Evolutionary conservation across 2,329 filamentous ascomycete genomes (phyloP).

Genomic region (Claviceps humidiphila): DNA sequence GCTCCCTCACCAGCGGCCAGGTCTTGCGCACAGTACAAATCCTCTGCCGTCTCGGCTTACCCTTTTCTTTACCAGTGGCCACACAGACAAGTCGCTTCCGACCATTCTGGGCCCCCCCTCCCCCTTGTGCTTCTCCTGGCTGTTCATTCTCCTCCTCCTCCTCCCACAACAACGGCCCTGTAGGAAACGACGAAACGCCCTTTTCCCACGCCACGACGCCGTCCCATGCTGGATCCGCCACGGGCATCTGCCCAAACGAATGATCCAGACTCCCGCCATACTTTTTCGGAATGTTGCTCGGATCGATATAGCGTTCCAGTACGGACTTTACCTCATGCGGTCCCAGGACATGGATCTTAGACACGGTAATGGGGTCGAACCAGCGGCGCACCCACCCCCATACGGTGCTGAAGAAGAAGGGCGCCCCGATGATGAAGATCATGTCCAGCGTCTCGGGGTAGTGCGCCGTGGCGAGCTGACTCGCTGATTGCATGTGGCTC

Average conservation of each 20-base stretch:
- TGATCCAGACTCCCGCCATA: conserved; percentile 84
- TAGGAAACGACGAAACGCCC: conserved; percentile 38
- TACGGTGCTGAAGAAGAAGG: conserved; percentile 80
- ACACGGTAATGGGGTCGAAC: conserved; percentile 88
- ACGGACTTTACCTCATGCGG: conserved; percentile 61
- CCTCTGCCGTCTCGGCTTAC: conserved; percentile 30
- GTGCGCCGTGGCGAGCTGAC: conserved; percentile 76
- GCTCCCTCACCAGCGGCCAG: conserved; percentile 9
- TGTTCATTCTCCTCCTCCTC: conserved; percentile 28
- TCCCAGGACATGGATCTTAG: conserved; percentile 87
- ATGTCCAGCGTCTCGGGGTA: conserved; percentile 79
- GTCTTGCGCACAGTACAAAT: conserved; percentile 38
- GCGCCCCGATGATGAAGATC: conserved; percentile 69
- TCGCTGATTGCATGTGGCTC: conserved; percentile 85
- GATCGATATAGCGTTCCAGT: conserved; percentile 69
- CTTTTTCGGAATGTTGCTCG: conserved; percentile 70
- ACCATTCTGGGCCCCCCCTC: conserved; percentile 25
- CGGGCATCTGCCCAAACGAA: conserved; percentile 60
- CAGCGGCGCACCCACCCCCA: conserved; percentile 94
- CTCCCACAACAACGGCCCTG: conserved; percentile 45
- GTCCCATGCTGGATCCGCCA: conserved; percentile 51
- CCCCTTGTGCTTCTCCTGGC: conserved; percentile 24
- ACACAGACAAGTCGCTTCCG: conserved; percentile 24
- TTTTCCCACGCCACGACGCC: conserved; percentile 38
- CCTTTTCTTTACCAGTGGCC: conserved; percentile 34